These are phyloP conservation scores for Pilaira anomala DNA, from an alignment of 192 early-diverging fungal species.

Conservation along the genomic window DNA sequence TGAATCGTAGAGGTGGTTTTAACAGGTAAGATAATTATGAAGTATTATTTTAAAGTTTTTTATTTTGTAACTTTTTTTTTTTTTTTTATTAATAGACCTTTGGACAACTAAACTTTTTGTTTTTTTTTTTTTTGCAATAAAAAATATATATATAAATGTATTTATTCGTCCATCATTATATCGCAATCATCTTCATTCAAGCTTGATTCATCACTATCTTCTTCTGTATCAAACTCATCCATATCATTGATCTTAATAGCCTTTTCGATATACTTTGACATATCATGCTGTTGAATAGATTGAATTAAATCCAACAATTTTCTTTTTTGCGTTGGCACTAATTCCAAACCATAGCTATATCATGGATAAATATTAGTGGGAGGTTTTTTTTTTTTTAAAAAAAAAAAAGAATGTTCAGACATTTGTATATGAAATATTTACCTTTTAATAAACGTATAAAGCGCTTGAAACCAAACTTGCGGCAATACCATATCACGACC, in stretches of 20 bases:
- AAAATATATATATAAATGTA: too few species aligned
- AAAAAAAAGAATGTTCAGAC: not conserved
- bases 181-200: too few species aligned
- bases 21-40: slow-evolving; percentile 20
- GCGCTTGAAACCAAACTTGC: slow-evolving; percentile 9
- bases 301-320: not conserved
- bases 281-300: too few species aligned
- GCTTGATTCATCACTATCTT: too few species aligned
- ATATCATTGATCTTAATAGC: too few species aligned
- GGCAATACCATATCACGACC: not conserved
- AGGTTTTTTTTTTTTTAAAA: not conserved
- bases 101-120: slow-evolving; percentile 15
- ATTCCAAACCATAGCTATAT: not conserved
- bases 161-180: too few species aligned
- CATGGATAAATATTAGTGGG: not conserved
- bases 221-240: too few species aligned
- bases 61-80: too few species aligned
- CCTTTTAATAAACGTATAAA: slow-evolving; percentile 9
- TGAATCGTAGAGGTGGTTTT: slow-evolving; percentile 91
- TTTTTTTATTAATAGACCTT: slow-evolving; percentile 14
- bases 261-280: too few species aligned
- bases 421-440: not conserved
- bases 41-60: too few species aligned
- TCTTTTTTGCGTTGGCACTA: not conserved
- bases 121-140: too few species aligned